These are phyloP conservation scores for Excoecaria cochinchinensis DNA, from an alignment of 345 rosid genomes.

Conservation along the genomic window DNA sequence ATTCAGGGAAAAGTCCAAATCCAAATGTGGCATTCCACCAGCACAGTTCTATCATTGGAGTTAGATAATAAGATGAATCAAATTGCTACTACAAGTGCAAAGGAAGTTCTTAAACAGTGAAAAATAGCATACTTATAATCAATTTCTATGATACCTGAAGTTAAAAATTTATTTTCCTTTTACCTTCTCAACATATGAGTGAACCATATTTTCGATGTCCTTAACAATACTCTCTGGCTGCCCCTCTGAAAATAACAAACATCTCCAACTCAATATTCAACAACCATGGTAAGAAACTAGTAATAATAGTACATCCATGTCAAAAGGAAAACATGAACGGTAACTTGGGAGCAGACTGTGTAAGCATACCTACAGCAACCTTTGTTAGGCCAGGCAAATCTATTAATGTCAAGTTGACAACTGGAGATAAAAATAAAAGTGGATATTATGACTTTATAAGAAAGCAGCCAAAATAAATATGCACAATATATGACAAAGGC, in stretches of 20 bases:
- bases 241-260: conserved; percentile 46
- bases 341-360: neutral
- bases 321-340: neutral
- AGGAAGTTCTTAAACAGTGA: neutral
- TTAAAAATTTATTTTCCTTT: neutral
- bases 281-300: neutral
- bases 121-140: neutral
- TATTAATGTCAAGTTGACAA: conserved; percentile 65
- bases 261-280: conserved; percentile 13
- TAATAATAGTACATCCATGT: neutral
- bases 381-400: conserved; percentile 75
- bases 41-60: neutral
- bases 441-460: neutral
- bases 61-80: conserved; percentile 1
- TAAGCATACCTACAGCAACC: conserved; percentile 58
- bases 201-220: conserved; percentile 68
- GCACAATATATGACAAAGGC: neutral
- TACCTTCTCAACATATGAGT: conserved; percentile 61
- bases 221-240: conserved; percentile 57
- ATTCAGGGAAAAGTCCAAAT: neutral
- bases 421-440: conserved; percentile 24
- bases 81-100: neutral
- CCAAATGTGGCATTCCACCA: neutral
- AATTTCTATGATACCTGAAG: neutral
- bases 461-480: neutral